These are phyloP conservation scores for Termitomyces sp. DNA, from an alignment of 768 basidiomycete species.

Conservation along the genomic window DNA sequence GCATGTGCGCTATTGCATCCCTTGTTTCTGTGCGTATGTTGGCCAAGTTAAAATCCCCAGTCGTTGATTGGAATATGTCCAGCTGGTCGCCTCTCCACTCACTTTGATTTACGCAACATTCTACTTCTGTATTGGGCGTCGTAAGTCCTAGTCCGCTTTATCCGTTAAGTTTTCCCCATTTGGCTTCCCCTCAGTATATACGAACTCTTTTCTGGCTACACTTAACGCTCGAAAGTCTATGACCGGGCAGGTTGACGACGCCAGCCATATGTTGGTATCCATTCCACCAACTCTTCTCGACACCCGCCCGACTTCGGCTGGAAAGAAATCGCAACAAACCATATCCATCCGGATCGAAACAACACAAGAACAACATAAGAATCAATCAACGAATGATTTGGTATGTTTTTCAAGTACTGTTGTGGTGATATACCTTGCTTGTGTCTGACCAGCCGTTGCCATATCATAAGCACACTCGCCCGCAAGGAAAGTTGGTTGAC, in stretches of 20 bases:
- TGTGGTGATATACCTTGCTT: background rate
- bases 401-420: background rate
- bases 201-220: slow-evolving; percentile 50
- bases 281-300: slow-evolving; percentile 24
- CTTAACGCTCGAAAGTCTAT: slow-evolving; percentile 44
- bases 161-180: background rate
- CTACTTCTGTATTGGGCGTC: slow-evolving; percentile 50
- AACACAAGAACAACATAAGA: slow-evolving; percentile 16
- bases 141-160: slow-evolving; percentile 24
- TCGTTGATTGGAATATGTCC: background rate
- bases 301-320: slow-evolving; percentile 6
- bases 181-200: slow-evolving; percentile 34
- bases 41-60: background rate
- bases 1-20: slow-evolving; percentile 44
- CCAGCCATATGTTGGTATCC: slow-evolving; percentile 29
- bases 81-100: slow-evolving; percentile 36
- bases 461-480: background rate
- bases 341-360: slow-evolving; percentile 35
- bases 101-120: slow-evolving; percentile 48
- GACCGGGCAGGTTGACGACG: slow-evolving; percentile 24
- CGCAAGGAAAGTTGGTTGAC: background rate
- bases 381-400: background rate
- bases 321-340: slow-evolving; percentile 17
- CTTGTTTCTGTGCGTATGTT: slow-evolving; percentile 37
- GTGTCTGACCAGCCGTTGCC: background rate